phyloP scores from a whole-genome alignment of 2,329 filamentous ascomycete genomes.

The Epichloe uncinata region DNA sequence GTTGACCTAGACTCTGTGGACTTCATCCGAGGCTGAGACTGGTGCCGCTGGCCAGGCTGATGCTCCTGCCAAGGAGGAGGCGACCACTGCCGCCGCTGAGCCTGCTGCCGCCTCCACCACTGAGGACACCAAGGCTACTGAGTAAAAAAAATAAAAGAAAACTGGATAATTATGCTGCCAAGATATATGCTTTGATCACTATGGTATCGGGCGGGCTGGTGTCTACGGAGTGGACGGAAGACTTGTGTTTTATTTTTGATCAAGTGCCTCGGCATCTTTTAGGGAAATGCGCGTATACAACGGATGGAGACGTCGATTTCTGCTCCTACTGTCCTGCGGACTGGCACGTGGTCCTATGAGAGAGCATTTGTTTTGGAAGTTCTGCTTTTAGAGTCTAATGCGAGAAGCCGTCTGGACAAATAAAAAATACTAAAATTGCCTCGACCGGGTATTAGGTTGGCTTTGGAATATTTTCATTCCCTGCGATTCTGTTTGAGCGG shows the following conservation, averaged over 20 bases:
- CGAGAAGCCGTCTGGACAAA: slow-evolving; percentile 41
- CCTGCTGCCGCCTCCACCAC: slow-evolving; percentile 40
- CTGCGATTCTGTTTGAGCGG: not conserved
- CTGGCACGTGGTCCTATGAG: slow-evolving; percentile 26
- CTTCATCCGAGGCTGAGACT: slow-evolving; percentile 91
- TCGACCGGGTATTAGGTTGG: slow-evolving; percentile 11
- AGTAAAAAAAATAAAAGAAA: slow-evolving; percentile 30
- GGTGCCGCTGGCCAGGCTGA: slow-evolving; percentile 38
- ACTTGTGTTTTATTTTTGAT: slow-evolving; percentile 42
- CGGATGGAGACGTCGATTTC: slow-evolving; percentile 22
- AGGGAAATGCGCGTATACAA: slow-evolving; percentile 29
- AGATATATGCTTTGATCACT: slow-evolving; percentile 17
- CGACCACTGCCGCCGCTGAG: slow-evolving; percentile 40
- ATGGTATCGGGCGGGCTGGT: slow-evolving; percentile 39
- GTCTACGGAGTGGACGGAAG: slow-evolving; percentile 52
- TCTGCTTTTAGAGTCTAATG: slow-evolving; percentile 44
- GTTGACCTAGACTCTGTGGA: slow-evolving; percentile 76
- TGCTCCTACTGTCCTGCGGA: slow-evolving; percentile 24
- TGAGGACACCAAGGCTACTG: slow-evolving; percentile 57
- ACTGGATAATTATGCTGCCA: slow-evolving; percentile 14
- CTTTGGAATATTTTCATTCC: not conserved
- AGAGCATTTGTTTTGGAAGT: slow-evolving; percentile 33
- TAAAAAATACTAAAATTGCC: slow-evolving; percentile 38
- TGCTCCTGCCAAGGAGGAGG: slow-evolving; percentile 27
- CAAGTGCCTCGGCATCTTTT: slow-evolving; percentile 35